Evolutionary conservation across 768 basidiomycete species (phyloP), one percentile per base, ranked within the genome.

Genomic region (Clavulina sp.): DNA sequence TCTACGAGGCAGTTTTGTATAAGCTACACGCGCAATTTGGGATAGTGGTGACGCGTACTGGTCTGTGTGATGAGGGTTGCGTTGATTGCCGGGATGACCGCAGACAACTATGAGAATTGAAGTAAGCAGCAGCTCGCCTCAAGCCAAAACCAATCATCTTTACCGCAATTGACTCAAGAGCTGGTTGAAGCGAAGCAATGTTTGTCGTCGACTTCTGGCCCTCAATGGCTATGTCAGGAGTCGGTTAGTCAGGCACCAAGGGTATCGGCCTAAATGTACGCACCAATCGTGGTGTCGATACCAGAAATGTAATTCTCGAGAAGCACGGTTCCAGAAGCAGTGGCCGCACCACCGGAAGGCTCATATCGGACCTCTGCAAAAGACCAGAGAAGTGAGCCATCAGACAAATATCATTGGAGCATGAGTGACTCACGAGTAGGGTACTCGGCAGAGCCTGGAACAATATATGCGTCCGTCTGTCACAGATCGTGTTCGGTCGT

Each of bases 261-360:
- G 34, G 19, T 9, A 38, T 38, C 34, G n/a, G n/a, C n/a, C n/a
- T n/a, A n/a, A n/a, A n/a, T n/a, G n/a, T n/a, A n/a, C n/a, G 9
- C 34, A 38, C 34, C 19, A 19, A 19, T 38, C 9, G 19, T 38
- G 9, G 34, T 38, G 19, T 38, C 34, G 9, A 38, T 38, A 9
- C 79, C 81, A 63, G 80, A 75, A n/a, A 84, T 62, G 59, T 75
- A 84, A 60, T 80, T 78, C 62, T 80, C 73, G 44, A 84, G 69
- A 54, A 84, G 60, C 5, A 60, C 58, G 50, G 68, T 69, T 21
- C 81, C 81, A 1, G 78, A 73, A 1, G 68, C 58, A n/a, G 67
- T 62, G 4, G 76, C 73, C 21, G 59, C 64, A 4, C 75, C 76
- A 55, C 76, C 73, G 0, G n/a, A n/a, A n/a, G 78, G 76, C 6